Conservation (phyloP, 2,329 filamentous ascomycete species). For the Berkeleyomyces basicola region DNA sequence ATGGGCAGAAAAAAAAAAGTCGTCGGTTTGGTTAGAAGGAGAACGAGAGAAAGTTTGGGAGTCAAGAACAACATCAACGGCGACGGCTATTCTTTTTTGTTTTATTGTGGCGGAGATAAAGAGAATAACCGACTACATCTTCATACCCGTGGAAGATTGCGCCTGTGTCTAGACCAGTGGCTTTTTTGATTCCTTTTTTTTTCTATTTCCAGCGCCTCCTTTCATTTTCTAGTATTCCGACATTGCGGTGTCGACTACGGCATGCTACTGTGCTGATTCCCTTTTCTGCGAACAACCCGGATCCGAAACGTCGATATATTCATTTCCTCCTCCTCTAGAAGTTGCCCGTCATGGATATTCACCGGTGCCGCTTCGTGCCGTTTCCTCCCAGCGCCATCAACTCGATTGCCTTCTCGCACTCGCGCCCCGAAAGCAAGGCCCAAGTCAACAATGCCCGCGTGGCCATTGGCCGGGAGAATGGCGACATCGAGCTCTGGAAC, state of each 20-base stretch:
- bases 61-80: not conserved
- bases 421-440: constrained; percentile 31
- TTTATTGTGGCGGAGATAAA: not conserved
- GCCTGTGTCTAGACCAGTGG: not conserved
- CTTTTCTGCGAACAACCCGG: not conserved
- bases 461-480: constrained; percentile 82
- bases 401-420: constrained; percentile 81
- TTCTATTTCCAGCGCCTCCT: not conserved
- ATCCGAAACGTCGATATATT: not conserved
- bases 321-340: not conserved
- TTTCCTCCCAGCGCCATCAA: constrained; percentile 89
- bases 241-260: not conserved
- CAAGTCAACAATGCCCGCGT: constrained; percentile 48
- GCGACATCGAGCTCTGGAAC: constrained; percentile 97
- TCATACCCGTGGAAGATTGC: not conserved
- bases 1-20: constrained; percentile 14
- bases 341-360: constrained; percentile 62
- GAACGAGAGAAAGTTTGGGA: not conserved
- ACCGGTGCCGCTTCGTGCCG: constrained; percentile 89
- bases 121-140: not conserved
- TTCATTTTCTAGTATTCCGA: not conserved
- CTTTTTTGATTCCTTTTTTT: not conserved
- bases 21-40: constrained; percentile 2
- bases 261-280: constrained; percentile 1
- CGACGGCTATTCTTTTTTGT: not conserved